phyloP scores from a whole-genome alignment of 768 basidiomycete species.

The Mycena pura region DNA sequence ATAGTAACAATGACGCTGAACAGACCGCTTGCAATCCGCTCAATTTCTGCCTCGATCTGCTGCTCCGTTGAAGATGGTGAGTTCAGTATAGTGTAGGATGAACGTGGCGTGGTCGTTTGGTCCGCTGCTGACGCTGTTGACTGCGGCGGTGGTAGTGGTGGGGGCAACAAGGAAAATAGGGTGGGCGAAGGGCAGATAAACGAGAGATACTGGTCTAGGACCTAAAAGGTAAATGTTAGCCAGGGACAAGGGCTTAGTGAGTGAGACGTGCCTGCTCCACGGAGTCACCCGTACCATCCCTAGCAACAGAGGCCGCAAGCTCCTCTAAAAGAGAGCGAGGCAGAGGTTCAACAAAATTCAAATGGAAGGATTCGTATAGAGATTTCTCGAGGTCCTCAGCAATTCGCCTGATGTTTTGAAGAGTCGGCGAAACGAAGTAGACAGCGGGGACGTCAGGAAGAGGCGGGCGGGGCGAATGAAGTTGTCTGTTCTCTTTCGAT shows the following conservation, averaged over 20 bases:
- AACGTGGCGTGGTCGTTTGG: conserved; percentile 47
- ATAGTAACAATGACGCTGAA: conserved; percentile 91
- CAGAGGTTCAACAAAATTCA: conserved; percentile 95
- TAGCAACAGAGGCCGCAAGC: conserved; percentile 86
- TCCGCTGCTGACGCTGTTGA: conserved; percentile 37
- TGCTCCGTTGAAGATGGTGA: conserved; percentile 89
- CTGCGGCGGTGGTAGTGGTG: conserved; percentile 51
- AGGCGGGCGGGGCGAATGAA: conserved; percentile 87
- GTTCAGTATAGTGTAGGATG: conserved; percentile 88
- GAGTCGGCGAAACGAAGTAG: conserved; percentile 94
- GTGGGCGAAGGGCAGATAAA: conserved; percentile 94
- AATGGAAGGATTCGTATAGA: conserved; percentile 91
- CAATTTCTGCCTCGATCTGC: conserved; percentile 92
- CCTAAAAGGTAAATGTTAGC: conserved; percentile 48
- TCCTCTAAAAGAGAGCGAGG: conserved; percentile 91
- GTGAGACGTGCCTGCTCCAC: conserved; percentile 69
- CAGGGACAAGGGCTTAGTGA: conserved; percentile 4
- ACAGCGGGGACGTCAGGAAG: conserved; percentile 95
- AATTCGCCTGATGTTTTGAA: conserved; percentile 86
- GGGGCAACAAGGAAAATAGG: conserved; percentile 87
- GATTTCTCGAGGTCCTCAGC: conserved; percentile 90
- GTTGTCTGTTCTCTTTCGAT: conserved; percentile 66
- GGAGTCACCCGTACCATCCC: conserved; percentile 81
- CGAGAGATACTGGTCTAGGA: conserved; percentile 96
- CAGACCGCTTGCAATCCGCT: conserved; percentile 86